Conservation (phyloP, 345 rosid species). For the Gossypium australe region DNA sequence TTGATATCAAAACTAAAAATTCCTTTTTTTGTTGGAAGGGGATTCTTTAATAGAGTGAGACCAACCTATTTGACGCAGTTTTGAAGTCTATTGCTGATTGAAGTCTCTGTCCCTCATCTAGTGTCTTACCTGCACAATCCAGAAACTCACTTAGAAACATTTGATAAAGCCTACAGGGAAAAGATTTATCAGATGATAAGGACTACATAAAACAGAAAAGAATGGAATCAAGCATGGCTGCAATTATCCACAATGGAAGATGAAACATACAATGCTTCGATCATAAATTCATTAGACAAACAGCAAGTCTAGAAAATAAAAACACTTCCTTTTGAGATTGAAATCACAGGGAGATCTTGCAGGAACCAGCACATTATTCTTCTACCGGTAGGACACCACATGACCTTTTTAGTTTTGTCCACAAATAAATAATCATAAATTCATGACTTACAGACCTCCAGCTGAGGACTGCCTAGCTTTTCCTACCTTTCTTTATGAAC, state of each 20-base stretch:
- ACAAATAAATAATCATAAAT: neutral
- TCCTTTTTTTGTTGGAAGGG: neutral
- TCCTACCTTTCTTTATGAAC: conserved; percentile 3
- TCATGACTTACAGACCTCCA: neutral
- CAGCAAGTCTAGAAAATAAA: neutral
- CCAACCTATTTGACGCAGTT: conserved; percentile 25
- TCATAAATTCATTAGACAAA: neutral
- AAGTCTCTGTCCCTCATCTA: conserved; percentile 11
- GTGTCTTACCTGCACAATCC: conserved; percentile 17
- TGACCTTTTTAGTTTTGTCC: neutral
- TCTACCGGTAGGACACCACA: neutral
- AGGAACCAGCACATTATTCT: neutral
- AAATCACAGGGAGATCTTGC: neutral
- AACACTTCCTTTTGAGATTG: neutral
- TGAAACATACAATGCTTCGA: neutral
- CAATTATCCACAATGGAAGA: neutral
- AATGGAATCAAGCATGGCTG: neutral
- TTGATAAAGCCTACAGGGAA: neutral
- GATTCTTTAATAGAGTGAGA: neutral
- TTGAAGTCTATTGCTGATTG: conserved; percentile 20
- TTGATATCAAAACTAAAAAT: neutral
- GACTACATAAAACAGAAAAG: conserved; percentile 1
- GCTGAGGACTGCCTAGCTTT: neutral
- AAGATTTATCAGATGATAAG: neutral
- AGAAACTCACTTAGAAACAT: conserved; percentile 12